Evolutionary conservation across 2,329 filamentous ascomycete genomes (phyloP).

Genomic region (Trichoderma semiorbis): DNA sequence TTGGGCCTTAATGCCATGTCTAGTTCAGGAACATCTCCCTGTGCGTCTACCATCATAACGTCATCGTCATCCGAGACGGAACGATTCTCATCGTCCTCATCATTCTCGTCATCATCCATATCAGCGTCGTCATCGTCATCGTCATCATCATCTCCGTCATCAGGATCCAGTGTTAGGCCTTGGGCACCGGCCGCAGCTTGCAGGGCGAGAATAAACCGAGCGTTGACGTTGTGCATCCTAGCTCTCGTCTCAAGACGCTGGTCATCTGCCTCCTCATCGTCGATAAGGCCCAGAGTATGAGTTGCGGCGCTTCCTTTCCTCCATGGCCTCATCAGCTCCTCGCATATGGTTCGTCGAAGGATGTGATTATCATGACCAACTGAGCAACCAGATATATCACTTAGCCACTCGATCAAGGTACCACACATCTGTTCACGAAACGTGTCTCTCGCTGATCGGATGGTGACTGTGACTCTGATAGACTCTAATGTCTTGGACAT

Average conservation of each 20-base stretch:
- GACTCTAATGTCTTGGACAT: conserved; percentile 88
- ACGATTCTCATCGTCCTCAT: conserved; percentile 49
- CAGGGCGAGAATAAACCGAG: conserved; percentile 37
- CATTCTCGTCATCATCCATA: conserved; percentile 39
- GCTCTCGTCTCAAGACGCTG: conserved; percentile 41
- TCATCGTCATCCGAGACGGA: conserved; percentile 46
- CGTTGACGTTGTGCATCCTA: conserved; percentile 33
- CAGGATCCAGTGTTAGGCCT: conserved; percentile 28
- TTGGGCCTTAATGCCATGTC: conserved; percentile 50
- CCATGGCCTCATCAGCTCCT: conserved; percentile 88
- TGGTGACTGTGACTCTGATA: conserved; percentile 93
- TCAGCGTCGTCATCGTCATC: conserved; percentile 31
- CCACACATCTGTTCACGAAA: conserved; percentile 98
- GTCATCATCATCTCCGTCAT: conserved; percentile 30
- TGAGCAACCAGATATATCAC: conserved; percentile 85
- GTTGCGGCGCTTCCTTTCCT: conserved; percentile 76
- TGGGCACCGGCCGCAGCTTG: conserved; percentile 33
- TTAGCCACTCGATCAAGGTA: conserved; percentile 94
- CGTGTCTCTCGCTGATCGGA: conserved; percentile 87
- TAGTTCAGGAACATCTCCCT: conserved; percentile 42
- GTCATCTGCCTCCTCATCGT: conserved; percentile 47
- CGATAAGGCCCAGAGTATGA: conserved; percentile 55
- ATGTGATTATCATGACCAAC: conserved; percentile 78
- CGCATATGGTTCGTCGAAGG: conserved; percentile 77
- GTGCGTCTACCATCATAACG: conserved; percentile 55